phyloP scores from a whole-genome alignment of 2,329 filamentous ascomycete genomes.

The Pseudogymnoascus sp. region DNA sequence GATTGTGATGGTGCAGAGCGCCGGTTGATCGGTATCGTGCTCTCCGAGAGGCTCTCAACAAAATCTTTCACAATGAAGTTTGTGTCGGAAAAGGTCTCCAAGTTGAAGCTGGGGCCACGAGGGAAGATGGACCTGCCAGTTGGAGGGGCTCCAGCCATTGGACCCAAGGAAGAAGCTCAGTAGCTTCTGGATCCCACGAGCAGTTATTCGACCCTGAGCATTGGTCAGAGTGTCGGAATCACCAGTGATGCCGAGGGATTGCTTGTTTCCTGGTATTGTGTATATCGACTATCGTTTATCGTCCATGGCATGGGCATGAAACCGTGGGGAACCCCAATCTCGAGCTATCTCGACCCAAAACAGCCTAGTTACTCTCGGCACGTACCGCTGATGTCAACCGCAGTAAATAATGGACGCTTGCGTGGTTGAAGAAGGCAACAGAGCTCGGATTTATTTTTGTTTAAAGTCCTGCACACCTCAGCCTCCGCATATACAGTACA shows the following conservation, averaged over 20 bases:
- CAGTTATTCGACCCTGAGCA: not conserved
- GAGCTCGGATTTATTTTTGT: not conserved
- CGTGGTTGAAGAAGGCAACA: not conserved
- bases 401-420: slow-evolving; percentile 4
- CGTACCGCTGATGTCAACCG: slow-evolving; percentile 7
- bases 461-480: not conserved
- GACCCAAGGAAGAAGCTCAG: not conserved
- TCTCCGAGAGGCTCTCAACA: slow-evolving; percentile 84
- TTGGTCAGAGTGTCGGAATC: not conserved
- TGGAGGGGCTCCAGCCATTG: slow-evolving; percentile 8
- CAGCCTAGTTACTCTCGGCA: slow-evolving; percentile 4
- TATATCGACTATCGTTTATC: not conserved
- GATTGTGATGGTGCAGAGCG: slow-evolving; percentile 55
- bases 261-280: not conserved
- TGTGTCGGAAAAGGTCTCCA: slow-evolving; percentile 80
- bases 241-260: not conserved
- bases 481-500: not conserved
- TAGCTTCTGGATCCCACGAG: slow-evolving; percentile 1
- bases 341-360: slow-evolving; percentile 5
- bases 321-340: not conserved
- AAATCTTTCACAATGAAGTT: slow-evolving; percentile 99
- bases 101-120: slow-evolving; percentile 71
- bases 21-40: slow-evolving; percentile 67
- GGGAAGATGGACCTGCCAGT: slow-evolving; percentile 52
- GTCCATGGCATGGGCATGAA: not conserved